Evolutionary conservation across 164 flowering plant genomes (phyloP).

Genomic region (Stephania yunnanensis): DNA sequence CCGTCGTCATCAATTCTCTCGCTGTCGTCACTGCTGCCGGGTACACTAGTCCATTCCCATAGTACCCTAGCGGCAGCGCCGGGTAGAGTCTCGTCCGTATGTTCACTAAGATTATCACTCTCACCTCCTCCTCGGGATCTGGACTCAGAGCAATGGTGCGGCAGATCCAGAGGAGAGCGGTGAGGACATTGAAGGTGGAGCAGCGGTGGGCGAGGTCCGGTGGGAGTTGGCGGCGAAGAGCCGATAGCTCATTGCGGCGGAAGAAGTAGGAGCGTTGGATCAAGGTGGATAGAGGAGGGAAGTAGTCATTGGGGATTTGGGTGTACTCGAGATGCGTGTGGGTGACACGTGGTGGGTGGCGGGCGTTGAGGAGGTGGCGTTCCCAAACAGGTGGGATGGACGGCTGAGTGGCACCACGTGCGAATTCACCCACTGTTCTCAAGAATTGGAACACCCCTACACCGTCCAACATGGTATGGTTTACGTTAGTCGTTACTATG

Average conservation of each 20-base stretch:
- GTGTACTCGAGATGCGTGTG: conserved; percentile 36
- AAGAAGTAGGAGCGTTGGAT: conserved; percentile 37
- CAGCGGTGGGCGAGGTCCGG: conserved; percentile 9
- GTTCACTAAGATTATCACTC: conserved; percentile 29
- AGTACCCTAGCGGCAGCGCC: conserved; percentile 35
- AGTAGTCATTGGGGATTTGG: conserved; percentile 7
- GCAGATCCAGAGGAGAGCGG: conserved; percentile 37
- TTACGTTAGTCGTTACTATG: conserved; percentile 1
- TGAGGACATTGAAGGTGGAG: conserved; percentile 32
- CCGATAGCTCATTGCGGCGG: conserved; percentile 22
- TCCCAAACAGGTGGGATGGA: conserved; percentile 40
- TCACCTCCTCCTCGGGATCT: conserved; percentile 33
- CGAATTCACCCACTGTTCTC: conserved; percentile 33
- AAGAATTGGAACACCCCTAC: conserved; percentile 34
- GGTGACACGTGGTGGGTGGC: conserved; percentile 31
- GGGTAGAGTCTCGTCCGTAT: conserved; percentile 25
- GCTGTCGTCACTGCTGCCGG: conserved; percentile 33
- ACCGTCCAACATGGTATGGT: conserved; percentile 44
- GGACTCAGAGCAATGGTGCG: conserved; percentile 30
- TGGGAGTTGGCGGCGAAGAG: conserved; percentile 20
- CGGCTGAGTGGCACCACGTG: conserved; percentile 33
- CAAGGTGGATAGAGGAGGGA: conserved; percentile 19
- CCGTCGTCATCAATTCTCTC: conserved; percentile 14
- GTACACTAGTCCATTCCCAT: conserved; percentile 42
- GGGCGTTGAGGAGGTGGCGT: conserved; percentile 32